Evolutionary conservation across 1,139 yeast species (phyloP), one percentile per base, ranked within the genome.

Genomic region (Casaregolazyma suthepensis): DNA sequence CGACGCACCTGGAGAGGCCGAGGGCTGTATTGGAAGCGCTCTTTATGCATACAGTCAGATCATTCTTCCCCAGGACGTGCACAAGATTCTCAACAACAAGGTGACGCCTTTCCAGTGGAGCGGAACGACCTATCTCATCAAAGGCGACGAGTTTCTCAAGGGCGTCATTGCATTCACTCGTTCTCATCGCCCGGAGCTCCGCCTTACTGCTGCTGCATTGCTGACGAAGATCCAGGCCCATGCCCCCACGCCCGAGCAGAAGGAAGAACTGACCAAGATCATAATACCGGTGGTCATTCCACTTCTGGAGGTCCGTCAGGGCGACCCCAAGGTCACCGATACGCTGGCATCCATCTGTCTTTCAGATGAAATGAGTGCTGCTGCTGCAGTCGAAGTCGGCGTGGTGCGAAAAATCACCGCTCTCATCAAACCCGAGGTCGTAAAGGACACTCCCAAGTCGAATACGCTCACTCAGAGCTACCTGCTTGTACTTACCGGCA

Each of bases 251-350:
- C 57, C 44, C 3, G 38, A 55, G 13, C 64, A 61, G 51, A 57
- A 62, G 20, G 58, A 58, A 9, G 45, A 44, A n/a, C 57, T 71
- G 20, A 58, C 65, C 4, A 58, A 59, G 35, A 61, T 65, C 10
- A 56, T 71, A 13, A 56, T 71, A 12, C 74, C 75, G 1, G 63
- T 70, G 5, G 57, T 71, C n/a, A 64, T 70, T 15, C 70, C 71
- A 4, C 54, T 69, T 17, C 56, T 69, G 26, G 64, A 61, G 29
- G 46, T 59, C 40, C 56, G 59, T 6, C 57, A 57, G 3, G 51
- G 59, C 1, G 66, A 67, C 48, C 65, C 69, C 9, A 57, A 67
- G 15, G 63, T 66, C 3, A 59, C 62, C 37, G 59, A 61, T 40
- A 62, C 68, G 1, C 54, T 70, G 20, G 69, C 72, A 1, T 54